Evolutionary conservation across 1,284 basidiomycete species (phyloP).

Genomic region (Ganoderma meredithae): DNA sequence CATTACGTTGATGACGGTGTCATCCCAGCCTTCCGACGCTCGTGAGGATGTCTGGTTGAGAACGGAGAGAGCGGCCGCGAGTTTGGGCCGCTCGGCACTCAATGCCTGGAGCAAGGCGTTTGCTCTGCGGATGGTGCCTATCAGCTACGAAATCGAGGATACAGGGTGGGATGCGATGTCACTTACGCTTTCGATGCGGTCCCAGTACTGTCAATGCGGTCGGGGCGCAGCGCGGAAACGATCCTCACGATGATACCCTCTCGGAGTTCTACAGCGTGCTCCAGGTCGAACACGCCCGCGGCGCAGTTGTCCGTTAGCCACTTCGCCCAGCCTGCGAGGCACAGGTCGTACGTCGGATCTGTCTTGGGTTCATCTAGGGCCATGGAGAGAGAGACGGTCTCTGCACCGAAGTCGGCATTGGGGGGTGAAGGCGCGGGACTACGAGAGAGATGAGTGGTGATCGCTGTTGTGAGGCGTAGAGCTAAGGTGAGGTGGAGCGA

Average conservation of each 20-base stretch:
- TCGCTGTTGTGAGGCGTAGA: conserved; percentile 57
- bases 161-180: not conserved
- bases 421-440: conserved; percentile 9
- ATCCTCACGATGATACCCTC: conserved; percentile 54
- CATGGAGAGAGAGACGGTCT: conserved; percentile 25
- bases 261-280: conserved; percentile 44
- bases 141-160: not conserved
- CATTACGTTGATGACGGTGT: conserved; percentile 60
- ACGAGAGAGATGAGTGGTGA: conserved; percentile 51
- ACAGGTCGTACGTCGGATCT: conserved; percentile 59
- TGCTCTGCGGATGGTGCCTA: conserved; percentile 39
- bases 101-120: conserved; percentile 52
- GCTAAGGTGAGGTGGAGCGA: conserved; percentile 63
- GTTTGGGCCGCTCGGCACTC: conserved; percentile 44
- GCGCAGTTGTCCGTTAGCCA: conserved; percentile 61
- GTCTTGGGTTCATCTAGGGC: conserved; percentile 28
- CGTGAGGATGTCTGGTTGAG: conserved; percentile 23
- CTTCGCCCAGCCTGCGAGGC: conserved; percentile 70
- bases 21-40: conserved; percentile 48
- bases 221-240: conserved; percentile 56
- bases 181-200: conserved; percentile 46
- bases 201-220: conserved; percentile 28
- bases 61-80: conserved; percentile 44
- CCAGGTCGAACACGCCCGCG: conserved; percentile 38
- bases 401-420: conserved; percentile 19